Evolutionary conservation across 768 basidiomycete genomes (phyloP).

Genomic region (Xerocomellus dryophilus): DNA sequence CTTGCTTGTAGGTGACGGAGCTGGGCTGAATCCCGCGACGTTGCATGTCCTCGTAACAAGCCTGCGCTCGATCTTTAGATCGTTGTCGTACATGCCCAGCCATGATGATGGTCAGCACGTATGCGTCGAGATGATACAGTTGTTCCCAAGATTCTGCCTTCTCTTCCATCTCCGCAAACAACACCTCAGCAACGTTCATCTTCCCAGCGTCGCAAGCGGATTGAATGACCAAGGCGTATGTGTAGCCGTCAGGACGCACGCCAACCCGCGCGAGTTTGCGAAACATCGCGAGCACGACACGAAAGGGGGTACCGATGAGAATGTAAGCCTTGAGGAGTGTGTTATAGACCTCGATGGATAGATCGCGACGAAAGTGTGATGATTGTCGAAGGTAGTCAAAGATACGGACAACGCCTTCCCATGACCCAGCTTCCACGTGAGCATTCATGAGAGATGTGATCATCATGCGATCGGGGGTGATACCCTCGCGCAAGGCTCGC

Average conservation of each 20-base stretch:
- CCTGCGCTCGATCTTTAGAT: constrained; percentile 53
- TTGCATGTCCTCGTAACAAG: constrained; percentile 70
- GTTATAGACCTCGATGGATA: constrained; percentile 67
- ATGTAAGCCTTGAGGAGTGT: constrained; percentile 82
- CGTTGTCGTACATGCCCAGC: constrained; percentile 61
- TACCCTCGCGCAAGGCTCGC: constrained; percentile 57
- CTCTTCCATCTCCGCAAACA: constrained; percentile 68
- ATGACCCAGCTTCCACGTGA: constrained; percentile 76
- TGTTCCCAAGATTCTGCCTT: constrained; percentile 35
- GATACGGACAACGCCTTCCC: constrained; percentile 67
- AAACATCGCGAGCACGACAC: constrained; percentile 60
- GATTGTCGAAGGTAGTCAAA: constrained; percentile 58
- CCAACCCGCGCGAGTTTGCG: constrained; percentile 47
- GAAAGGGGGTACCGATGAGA: constrained; percentile 73
- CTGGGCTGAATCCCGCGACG: constrained; percentile 61
- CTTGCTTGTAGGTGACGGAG: constrained; percentile 62
- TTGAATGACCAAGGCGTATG: constrained; percentile 75
- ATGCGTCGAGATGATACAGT: constrained; percentile 47
- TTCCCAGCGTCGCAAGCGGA: constrained; percentile 73
- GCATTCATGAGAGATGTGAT: constrained; percentile 75
- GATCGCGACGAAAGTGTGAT: constrained; percentile 34
- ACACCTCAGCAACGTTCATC: constrained; percentile 60
- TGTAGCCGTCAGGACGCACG: constrained; percentile 55
- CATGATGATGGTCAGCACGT: constrained; percentile 73
- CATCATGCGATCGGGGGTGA: constrained; percentile 64